phyloP scores from a whole-genome alignment of 2,329 filamentous ascomycete genomes.

The Phaeoacremonium minimum region DNA sequence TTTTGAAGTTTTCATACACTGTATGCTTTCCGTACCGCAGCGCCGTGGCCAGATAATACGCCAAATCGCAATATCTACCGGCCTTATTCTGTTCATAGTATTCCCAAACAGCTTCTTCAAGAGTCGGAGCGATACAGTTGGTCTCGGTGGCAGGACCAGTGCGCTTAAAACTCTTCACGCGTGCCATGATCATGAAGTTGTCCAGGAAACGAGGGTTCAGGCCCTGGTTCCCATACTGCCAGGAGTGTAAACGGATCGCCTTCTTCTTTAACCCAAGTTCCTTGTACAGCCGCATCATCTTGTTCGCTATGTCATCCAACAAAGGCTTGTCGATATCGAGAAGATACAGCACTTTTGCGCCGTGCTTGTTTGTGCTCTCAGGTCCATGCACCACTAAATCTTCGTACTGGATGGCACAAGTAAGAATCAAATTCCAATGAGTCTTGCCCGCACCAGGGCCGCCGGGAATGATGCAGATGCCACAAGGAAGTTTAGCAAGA shows the following conservation, averaged over 20 bases:
- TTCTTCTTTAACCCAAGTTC: slow-evolving; percentile 25
- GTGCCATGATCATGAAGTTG: slow-evolving; percentile 24
- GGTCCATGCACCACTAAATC: slow-evolving; percentile 19
- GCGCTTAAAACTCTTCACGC: too few relatives aligned
- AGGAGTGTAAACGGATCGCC: slow-evolving; percentile 35
- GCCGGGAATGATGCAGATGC: slow-evolving; percentile 38
- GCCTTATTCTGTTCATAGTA: slow-evolving; percentile 29
- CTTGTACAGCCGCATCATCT: slow-evolving; percentile 31
- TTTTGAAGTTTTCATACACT: slow-evolving; percentile 20
- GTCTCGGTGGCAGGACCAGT: too few relatives aligned
- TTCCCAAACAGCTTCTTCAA: slow-evolving; percentile 39
- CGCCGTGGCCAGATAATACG: slow-evolving; percentile 22
- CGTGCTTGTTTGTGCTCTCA: slow-evolving; percentile 18
- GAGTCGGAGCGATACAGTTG: slow-evolving; percentile 27
- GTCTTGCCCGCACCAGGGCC: slow-evolving; percentile 45
- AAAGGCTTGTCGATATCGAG: slow-evolving; percentile 43
- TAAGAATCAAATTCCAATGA: slow-evolving; percentile 37
- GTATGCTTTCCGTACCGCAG: slow-evolving; percentile 16
- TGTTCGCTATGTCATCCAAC: slow-evolving; percentile 38
- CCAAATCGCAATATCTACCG: slow-evolving; percentile 25
- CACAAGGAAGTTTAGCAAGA: slow-evolving; percentile 31
- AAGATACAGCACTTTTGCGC: slow-evolving; percentile 35
- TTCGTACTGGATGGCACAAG: slow-evolving; percentile 17
- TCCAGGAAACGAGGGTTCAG: slow-evolving; percentile 24
- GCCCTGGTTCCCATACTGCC: slow-evolving; percentile 29